Conservation (phyloP, 2,329 filamentous ascomycete genomes). For the Geoglossum cookeanum region DNA sequence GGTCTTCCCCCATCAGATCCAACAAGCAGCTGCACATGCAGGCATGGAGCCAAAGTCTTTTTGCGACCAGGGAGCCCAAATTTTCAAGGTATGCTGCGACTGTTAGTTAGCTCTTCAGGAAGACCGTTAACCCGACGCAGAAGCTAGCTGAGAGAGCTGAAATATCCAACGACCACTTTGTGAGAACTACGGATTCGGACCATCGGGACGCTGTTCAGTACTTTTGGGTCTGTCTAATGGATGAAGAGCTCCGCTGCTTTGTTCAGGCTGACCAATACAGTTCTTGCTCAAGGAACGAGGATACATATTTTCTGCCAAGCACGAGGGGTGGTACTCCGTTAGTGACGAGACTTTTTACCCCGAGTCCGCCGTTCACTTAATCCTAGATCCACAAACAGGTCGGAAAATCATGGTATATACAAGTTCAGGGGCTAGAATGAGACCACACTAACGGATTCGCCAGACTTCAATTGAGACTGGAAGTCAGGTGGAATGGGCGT, state of each 20-base stretch:
- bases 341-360: constrained; percentile 96
- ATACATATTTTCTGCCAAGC: constrained; percentile 67
- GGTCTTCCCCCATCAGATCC: constrained; percentile 35
- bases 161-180: constrained; percentile 67
- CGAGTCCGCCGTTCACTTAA: constrained; percentile 49
- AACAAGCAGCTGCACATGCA: constrained; percentile 59
- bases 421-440: not conserved
- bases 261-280: constrained; percentile 16
- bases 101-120: not conserved
- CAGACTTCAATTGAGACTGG: constrained; percentile 63
- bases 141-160: constrained; percentile 49
- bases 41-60: constrained; percentile 61
- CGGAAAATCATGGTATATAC: constrained; percentile 51
- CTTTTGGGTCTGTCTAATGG: constrained; percentile 46
- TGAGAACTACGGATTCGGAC: constrained; percentile 70
- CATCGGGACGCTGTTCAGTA: constrained; percentile 75
- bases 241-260: not conserved
- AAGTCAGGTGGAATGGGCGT: constrained; percentile 85
- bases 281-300: constrained; percentile 53
- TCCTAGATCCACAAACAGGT: constrained; percentile 62
- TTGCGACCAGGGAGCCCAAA: constrained; percentile 65
- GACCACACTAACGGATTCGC: constrained; percentile 1
- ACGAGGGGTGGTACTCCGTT: constrained; percentile 92
- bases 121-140: constrained; percentile 15
- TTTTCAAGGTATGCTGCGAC: constrained; percentile 39